Base-by-base conservation (phyloP, 2,329 filamentous ascomycete genomes). In the Clarireedia homoeocarpa region DNA sequence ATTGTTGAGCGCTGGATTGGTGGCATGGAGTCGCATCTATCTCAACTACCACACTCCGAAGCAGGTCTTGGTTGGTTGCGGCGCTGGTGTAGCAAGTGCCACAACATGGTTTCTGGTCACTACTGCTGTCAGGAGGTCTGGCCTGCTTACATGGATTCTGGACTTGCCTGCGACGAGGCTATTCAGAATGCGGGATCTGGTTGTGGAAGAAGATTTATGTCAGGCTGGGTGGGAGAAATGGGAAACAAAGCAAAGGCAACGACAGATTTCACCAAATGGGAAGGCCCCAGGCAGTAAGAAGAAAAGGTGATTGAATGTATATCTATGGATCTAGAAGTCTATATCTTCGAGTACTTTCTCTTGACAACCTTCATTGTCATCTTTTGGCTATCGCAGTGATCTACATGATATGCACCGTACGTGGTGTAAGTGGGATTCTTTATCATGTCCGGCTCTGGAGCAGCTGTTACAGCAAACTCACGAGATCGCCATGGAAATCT, bases 201-300 rank as follows among this genome's bases (percentile, higher is more conserved):
- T 95, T 12, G 78, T 95, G 6, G 86, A 87, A 69, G 92, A 97
- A 72, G 92, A 97, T 71, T 73, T 96, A 64, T 86, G 86, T 36
- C 90, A 96, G 74, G 86, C 91, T 44, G 94, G 94, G 2, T 99
- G 92, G 92, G 89, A 91, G 72, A 86, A 88, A 69, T 97, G 91
- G 90, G 85, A 92, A 63, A 66, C 65, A 40, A 71, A 71, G 26
- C 68, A 64, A 15, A 59, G 63, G 53, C 66, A 67, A 56, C 65
- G 65, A 30, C 73, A 69, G 60, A 69, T 65, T 40, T 72, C 51
- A 14, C 38, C 52, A 4, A 63, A 62, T 38, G 61, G 58, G 4
- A 67, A 46, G 42, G 24, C 12, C 12, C 2, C 10, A 17, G n/a
- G 12, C 5, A 46, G 4, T 23, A 46, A 66, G 58, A 68, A 69